Evolutionary conservation across 2,329 filamentous ascomycete genomes (phyloP), one percentile per base, ranked within the genome.

Genomic region (Fusarium oligoseptatum): DNA sequence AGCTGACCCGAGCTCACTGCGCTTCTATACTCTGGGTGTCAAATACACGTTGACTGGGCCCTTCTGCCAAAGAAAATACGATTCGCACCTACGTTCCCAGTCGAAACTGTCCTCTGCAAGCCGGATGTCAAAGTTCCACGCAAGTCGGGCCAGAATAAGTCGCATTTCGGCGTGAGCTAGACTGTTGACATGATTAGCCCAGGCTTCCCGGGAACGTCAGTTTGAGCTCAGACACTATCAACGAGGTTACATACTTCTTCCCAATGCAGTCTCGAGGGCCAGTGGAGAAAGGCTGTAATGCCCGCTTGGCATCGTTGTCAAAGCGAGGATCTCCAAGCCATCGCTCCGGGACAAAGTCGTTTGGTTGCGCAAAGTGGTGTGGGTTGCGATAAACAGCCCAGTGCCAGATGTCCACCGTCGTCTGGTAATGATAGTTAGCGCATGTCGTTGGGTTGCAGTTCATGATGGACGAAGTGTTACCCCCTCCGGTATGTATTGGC

Each of bases 181-280:
- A 22, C 22, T 22, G 22, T 22, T 22, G 22, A 3, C 22, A 22
- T 22, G 22, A 22, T 22, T 22, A 22, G 22, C 22, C 22, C 22
- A 22, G 22, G 22, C 22, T 22, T 22, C 22, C 22, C 22, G 22
- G 22, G 22, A 22, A 22, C 22, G 22, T 22, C 22, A 3, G 22
- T 22, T 22, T 22, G 22, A 22, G 22, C 22, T 22, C 22, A 22
- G 22, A 22, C 22, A 22, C 22, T 22, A 22, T 22, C 22, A 22
- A 22, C 22, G 22, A 22, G 22, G 22, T 22, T 22, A 22, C 22
- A 22, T 22, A 86, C 85, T 87, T 88, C 71, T 82, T 82, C 3
- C 87, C 88, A 27, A 89, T 80, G 65, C 88, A 89, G 60, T 87
- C 87, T 4, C 87, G 78, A 3, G 87, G 83, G 0, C 88, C 87